Evolutionary conservation across 768 basidiomycete species (phyloP).

Genomic region (Tricholoma sp.): DNA sequence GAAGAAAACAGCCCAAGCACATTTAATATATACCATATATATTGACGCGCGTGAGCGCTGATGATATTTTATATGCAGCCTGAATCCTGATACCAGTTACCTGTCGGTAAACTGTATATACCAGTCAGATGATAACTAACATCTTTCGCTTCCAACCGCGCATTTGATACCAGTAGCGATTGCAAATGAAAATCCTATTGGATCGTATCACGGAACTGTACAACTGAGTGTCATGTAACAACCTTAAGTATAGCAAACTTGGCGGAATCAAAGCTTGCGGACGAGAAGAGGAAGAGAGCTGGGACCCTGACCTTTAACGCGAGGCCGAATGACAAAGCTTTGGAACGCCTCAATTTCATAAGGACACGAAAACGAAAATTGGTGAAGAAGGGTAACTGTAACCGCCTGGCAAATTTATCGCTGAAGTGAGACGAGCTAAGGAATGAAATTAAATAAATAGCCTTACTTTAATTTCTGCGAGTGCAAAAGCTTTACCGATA

Average conservation of each 20-base stretch:
- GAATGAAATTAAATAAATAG: not conserved
- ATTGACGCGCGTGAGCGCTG: not conserved
- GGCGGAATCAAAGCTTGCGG: slow-evolving; percentile 27
- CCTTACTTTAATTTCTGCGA: slow-evolving; percentile 55
- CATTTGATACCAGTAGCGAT: too few species aligned
- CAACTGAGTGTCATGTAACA: not conserved
- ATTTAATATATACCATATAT: not conserved
- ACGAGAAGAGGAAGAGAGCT: slow-evolving; percentile 56
- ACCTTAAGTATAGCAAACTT: not conserved
- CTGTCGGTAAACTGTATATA: not conserved
- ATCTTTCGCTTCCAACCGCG: not conserved
- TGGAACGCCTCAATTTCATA: slow-evolving; percentile 57
- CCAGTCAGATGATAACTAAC: not conserved
- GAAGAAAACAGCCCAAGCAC: not conserved
- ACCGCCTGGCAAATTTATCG: slow-evolving; percentile 25
- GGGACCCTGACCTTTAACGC: slow-evolving; percentile 43
- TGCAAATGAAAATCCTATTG: too few species aligned
- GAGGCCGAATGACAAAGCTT: slow-evolving; percentile 61
- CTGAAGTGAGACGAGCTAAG: not conserved
- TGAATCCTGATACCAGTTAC: not conserved
- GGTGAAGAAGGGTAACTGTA: slow-evolving; percentile 44
- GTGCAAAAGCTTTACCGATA: slow-evolving; percentile 54
- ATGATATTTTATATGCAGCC: not conserved
- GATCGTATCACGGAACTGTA: too few species aligned
- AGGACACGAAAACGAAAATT: slow-evolving; percentile 49